A percentile compares a stretch with the other conserved stretches of the same genome.
Conservation (phyloP, 768 basidiomycete genomes). For the Boletus coccyginus region DNA sequence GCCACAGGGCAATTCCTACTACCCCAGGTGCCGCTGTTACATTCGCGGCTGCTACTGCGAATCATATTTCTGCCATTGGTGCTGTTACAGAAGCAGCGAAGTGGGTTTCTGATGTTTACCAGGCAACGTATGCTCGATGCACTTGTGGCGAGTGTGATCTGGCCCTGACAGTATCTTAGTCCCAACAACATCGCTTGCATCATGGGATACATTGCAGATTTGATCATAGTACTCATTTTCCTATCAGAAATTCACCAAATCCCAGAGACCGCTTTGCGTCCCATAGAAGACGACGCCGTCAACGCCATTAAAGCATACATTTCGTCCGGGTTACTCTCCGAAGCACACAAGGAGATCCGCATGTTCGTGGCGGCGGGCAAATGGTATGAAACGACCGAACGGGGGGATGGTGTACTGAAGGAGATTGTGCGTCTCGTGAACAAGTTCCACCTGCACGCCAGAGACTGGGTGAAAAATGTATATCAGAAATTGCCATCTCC, state of each 20-base stretch:
- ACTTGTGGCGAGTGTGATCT: neutral
- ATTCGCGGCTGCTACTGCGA: slow-evolving; percentile 3
- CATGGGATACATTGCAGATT: slow-evolving; percentile 4
- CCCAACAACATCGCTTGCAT: neutral
- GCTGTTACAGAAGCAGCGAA: slow-evolving; percentile 1
- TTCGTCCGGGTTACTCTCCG: neutral
- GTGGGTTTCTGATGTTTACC: slow-evolving; percentile 3
- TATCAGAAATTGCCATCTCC: neutral
- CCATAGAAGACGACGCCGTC: slow-evolving; percentile 3
- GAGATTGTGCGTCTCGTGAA: slow-evolving; percentile 1
- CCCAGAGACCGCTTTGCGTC: neutral
- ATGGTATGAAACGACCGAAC: neutral
- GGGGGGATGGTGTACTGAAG: neutral
- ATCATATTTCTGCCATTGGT: neutral
- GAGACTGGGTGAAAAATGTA: neutral
- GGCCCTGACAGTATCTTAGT: neutral
- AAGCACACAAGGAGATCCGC: neutral
- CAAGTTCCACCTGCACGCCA: neutral
- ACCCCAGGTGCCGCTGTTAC: neutral
- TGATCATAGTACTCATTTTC: neutral
- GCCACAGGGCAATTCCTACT: neutral
- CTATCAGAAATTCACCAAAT: neutral
- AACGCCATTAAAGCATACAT: neutral
- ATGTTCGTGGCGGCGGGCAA: neutral
- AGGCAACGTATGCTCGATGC: neutral